phyloP scores from a whole-genome alignment of 2,329 filamentous ascomycete species.

The Xylariomycetidae sp. region DNA sequence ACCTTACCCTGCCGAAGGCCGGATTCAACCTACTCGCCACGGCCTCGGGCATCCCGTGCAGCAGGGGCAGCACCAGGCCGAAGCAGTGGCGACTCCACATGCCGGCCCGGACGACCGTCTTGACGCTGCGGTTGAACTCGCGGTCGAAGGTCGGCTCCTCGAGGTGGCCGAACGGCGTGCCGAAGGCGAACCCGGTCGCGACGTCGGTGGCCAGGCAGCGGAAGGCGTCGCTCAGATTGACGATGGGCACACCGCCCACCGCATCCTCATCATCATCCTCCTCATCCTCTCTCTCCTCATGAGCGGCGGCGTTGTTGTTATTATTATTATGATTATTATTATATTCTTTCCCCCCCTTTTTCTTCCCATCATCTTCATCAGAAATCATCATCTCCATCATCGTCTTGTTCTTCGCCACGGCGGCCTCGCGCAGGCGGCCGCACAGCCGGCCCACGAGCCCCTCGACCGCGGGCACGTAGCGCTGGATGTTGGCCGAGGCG shows the following conservation, averaged over 20 bases:
- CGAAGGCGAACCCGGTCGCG: constrained; percentile 20
- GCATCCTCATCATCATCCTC: too few relatives aligned
- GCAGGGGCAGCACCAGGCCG: constrained; percentile 13
- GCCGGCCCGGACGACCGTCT: constrained; percentile 13
- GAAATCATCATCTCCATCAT: neutral
- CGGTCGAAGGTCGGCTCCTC: constrained; percentile 20
- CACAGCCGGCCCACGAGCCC: constrained; percentile 17
- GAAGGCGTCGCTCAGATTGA: constrained; percentile 18
- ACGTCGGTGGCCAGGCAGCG: constrained; percentile 19
- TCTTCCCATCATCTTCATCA: neutral
- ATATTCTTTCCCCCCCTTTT: neutral
- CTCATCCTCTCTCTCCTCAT: too few relatives aligned
- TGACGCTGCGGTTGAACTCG: constrained; percentile 19
- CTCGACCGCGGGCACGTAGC: constrained; percentile 16
- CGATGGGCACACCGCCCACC: too few relatives aligned
- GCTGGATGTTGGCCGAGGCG: constrained; percentile 19
- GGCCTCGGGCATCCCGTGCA: constrained; percentile 18
- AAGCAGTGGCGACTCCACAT: constrained; percentile 17
- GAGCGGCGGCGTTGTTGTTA: too few relatives aligned
- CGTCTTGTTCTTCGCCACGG: too few relatives aligned
- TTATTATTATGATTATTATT: too few relatives aligned
- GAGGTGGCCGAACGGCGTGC: constrained; percentile 17
- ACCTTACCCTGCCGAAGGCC: constrained; percentile 18
- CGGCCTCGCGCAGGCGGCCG: constrained; percentile 7
- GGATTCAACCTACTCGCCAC: constrained; percentile 16